Conservation (phyloP, 768 basidiomycete genomes). For the Rhodotorula taiwanensis region DNA sequence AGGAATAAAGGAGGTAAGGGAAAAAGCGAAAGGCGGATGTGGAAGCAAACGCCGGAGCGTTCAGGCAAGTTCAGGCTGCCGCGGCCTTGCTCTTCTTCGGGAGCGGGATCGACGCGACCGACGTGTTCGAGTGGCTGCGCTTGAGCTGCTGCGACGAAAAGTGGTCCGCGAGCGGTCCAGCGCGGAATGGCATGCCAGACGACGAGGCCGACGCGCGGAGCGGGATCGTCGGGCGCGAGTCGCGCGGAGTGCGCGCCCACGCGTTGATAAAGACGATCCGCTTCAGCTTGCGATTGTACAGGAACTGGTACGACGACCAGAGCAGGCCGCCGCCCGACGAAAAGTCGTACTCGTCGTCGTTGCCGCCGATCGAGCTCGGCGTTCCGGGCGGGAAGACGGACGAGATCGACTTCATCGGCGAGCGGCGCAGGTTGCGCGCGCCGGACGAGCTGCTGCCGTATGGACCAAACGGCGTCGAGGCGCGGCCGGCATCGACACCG, state of each 20-base stretch:
- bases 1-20: too few relatives aligned
- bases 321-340: conserved; percentile 55
- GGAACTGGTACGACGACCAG: conserved; percentile 95
- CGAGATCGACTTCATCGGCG: conserved; percentile 31
- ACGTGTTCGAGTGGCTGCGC: conserved; percentile 24
- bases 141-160: conserved; percentile 21
- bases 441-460: conserved; percentile 1
- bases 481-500: conserved; percentile 26
- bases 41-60: background rate
- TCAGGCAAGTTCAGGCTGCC: background rate
- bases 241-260: conserved; percentile 62
- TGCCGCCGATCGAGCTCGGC: conserved; percentile 1
- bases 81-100: conserved; percentile 20
- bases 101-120: conserved; percentile 21
- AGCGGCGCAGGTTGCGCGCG: conserved; percentile 3
- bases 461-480: conserved; percentile 8
- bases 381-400: conserved; percentile 25
- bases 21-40: too few relatives aligned
- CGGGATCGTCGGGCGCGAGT: background rate
- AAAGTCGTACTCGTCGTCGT: conserved; percentile 29
- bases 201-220: too few relatives aligned
- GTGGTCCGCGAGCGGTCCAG: background rate
- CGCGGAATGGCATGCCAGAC: too few relatives aligned
- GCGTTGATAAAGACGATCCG: conserved; percentile 84
- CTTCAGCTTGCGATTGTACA: conserved; percentile 85